Conservation (phyloP, 1,284 basidiomycete genomes). For the Boletellus deceptivus region DNA sequence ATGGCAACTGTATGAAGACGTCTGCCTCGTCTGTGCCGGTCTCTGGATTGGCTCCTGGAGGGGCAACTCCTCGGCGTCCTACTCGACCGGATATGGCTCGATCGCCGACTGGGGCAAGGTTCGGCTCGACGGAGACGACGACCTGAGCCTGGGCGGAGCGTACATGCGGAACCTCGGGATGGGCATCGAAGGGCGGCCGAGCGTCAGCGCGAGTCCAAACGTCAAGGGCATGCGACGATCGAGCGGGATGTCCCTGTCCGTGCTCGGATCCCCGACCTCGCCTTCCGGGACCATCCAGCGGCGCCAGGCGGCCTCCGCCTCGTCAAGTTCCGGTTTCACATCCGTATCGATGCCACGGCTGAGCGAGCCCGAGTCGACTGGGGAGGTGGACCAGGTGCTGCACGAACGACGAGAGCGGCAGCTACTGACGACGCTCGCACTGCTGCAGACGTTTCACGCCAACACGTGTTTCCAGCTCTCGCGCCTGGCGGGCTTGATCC, state of each 20-base stretch:
- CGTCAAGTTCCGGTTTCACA: conserved; percentile 25
- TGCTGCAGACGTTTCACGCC: conserved; percentile 71
- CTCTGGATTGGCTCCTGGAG: no score
- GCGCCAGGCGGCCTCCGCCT: conserved; percentile 23
- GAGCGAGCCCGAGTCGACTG: conserved; percentile 6
- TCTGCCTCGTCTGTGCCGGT: no score
- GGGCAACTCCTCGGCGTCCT: conserved; percentile 42
- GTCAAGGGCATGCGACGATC: conserved; percentile 39
- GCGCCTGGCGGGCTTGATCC: conserved; percentile 50
- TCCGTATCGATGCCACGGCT: conserved; percentile 20
- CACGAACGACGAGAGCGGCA: conserved; percentile 42
- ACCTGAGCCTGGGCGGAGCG: conserved; percentile 38
- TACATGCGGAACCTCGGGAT: conserved; percentile 60
- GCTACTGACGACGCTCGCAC: conserved; percentile 59
- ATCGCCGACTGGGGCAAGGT: conserved; percentile 52
- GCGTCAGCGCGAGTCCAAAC: conserved; percentile 22
- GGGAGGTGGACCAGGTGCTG: conserved; percentile 13
- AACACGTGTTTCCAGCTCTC: conserved; percentile 68
- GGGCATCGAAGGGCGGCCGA: conserved; percentile 65
- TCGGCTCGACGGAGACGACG: conserved; percentile 62
- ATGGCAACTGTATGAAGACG: conserved; percentile 79
- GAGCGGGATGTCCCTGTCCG: conserved; percentile 39
- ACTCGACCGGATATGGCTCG: conserved; percentile 45
- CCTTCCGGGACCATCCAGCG: conserved; percentile 2
- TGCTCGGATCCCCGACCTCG: conserved; percentile 25